A percentile compares a stretch with the other conserved stretches of the same genome.
These are phyloP conservation scores for Lindgomyces ingoldianus DNA, from an alignment of 495 filamentous ascomycete genomes.

Conservation along the genomic window DNA sequence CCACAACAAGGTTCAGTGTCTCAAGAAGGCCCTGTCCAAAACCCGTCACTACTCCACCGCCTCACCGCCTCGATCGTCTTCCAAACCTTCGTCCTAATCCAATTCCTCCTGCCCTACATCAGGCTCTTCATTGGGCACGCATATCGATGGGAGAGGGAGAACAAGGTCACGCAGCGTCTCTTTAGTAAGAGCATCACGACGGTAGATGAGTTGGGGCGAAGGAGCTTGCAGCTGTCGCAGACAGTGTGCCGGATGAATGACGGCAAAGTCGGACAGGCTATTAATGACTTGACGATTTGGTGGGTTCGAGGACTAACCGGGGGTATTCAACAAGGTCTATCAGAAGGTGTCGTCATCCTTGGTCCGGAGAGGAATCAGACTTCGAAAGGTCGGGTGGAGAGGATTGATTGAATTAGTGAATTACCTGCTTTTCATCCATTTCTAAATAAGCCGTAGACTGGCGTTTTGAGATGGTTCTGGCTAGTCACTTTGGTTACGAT, in stretches of 20 bases:
- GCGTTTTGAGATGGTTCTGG: background rate
- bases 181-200: conserved; percentile 53
- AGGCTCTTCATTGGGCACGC: conserved; percentile 53
- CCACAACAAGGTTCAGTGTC: conserved; percentile 14
- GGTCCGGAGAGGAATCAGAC: conserved; percentile 2
- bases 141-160: conserved; percentile 65
- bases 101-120: conserved; percentile 60
- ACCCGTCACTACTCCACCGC: conserved; percentile 59
- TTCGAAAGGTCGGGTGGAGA: conserved; percentile 4
- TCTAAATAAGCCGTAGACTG: too few relatives aligned
- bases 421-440: background rate
- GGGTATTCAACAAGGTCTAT: conserved; percentile 65
- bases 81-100: conserved; percentile 57
- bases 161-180: conserved; percentile 60
- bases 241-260: conserved; percentile 57
- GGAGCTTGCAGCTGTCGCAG: conserved; percentile 52
- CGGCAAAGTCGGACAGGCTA: conserved; percentile 56
- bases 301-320: conserved; percentile 61
- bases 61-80: conserved; percentile 58
- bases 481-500: background rate
- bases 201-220: conserved; percentile 56
- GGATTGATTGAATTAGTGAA: conserved; percentile 11
- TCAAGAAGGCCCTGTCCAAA: background rate
- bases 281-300: conserved; percentile 56
- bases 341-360: conserved; percentile 55